phyloP scores from a whole-genome alignment of 208 protist genomes.

The Crithidia sp. region DNA sequence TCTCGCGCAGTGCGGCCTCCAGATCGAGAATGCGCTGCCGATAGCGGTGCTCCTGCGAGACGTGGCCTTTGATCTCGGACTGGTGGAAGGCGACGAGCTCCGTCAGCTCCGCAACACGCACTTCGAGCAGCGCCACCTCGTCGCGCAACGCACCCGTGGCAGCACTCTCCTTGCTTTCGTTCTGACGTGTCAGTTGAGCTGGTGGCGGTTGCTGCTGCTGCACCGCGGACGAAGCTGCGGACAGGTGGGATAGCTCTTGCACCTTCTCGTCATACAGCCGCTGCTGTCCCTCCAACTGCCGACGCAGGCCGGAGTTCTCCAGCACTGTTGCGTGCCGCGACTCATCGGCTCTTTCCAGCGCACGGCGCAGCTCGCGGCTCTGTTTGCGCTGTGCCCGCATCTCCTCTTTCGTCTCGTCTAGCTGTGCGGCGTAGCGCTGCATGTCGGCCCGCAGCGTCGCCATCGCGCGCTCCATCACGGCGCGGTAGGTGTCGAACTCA shows the following conservation, averaged over 20 bases:
- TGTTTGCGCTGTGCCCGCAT: slow-evolving; percentile 18
- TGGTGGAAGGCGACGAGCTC: slow-evolving; percentile 62
- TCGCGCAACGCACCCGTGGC: slow-evolving; percentile 14
- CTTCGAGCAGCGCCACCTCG: slow-evolving; percentile 31
- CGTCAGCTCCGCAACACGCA: slow-evolving; percentile 37
- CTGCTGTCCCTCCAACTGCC: slow-evolving; percentile 1
- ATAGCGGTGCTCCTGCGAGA: slow-evolving; percentile 54
- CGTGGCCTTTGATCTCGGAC: slow-evolving; percentile 52
- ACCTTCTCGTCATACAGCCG: not conserved
- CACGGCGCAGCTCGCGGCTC: slow-evolving; percentile 16
- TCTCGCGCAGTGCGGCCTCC: slow-evolving; percentile 46
- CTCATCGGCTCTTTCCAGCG: slow-evolving; percentile 7
- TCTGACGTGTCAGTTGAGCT: not conserved
- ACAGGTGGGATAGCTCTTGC: slow-evolving; percentile 5
- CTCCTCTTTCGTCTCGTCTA: slow-evolving; percentile 37
- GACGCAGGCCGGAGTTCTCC: slow-evolving; percentile 20
- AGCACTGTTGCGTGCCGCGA: not conserved
- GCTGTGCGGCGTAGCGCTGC: slow-evolving; percentile 27
- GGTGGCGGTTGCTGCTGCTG: not conserved
- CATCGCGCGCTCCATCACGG: slow-evolving; percentile 66
- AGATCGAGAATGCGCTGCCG: slow-evolving; percentile 60
- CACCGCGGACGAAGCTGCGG: not conserved
- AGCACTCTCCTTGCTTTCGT: slow-evolving; percentile 2
- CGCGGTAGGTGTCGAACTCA: slow-evolving; percentile 60
- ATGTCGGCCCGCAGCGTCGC: slow-evolving; percentile 48